Conservation (phyloP, 2,329 filamentous ascomycete species). For the Monosporascus sp. region DNA sequence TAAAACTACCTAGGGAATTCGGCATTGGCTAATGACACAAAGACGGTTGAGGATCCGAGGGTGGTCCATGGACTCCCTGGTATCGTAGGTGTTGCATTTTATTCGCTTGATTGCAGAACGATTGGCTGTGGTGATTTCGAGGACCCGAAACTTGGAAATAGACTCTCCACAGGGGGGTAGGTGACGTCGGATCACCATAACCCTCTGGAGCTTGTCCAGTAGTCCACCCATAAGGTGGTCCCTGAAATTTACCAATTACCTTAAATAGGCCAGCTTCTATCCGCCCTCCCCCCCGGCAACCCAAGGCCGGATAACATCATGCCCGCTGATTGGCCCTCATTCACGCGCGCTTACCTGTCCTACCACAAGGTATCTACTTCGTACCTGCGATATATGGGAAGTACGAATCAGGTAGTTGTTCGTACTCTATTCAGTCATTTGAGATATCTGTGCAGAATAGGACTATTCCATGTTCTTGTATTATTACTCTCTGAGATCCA, state of each 20-base stretch:
- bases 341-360: slow-evolving; percentile 16
- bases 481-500: no score
- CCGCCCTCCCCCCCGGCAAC: neutral
- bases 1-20: neutral
- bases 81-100: neutral
- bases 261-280: slow-evolving; percentile 10
- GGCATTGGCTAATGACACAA: neutral
- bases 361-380: neutral
- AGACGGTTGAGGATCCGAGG: neutral
- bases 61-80: neutral
- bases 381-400: neutral
- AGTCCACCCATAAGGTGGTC: neutral
- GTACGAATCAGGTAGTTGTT: no score
- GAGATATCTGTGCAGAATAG: no score
- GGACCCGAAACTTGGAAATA: neutral
- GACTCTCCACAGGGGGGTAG: no score
- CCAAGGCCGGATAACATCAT: neutral
- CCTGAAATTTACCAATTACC: slow-evolving; percentile 9
- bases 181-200: no score
- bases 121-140: neutral
- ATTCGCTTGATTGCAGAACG: neutral
- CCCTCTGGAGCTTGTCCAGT: neutral
- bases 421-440: no score
- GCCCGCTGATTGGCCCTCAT: slow-evolving; percentile 11
- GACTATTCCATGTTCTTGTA: no score